These are phyloP conservation scores for Amanita thiersii DNA, from an alignment of 768 basidiomycete species.

Conservation along the genomic window DNA sequence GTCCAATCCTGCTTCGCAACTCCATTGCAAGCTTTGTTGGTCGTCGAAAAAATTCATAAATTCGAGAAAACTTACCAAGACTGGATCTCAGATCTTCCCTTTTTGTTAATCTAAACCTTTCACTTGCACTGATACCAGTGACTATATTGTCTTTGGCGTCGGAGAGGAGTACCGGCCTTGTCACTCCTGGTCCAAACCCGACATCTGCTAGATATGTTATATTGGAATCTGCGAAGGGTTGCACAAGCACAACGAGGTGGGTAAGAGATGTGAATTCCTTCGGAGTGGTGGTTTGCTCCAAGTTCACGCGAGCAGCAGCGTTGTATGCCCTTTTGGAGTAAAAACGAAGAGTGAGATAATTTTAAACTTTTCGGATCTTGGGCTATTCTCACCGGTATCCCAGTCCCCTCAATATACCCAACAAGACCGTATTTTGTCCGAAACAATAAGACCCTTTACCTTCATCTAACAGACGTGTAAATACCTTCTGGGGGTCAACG, in stretches of 20 bases:
- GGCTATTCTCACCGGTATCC: constrained; percentile 13
- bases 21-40: not conserved
- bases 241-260: constrained; percentile 9
- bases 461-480: constrained; percentile 12
- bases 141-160: constrained; percentile 7
- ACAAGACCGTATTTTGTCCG: constrained; percentile 13
- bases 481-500: constrained; percentile 10
- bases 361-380: not conserved
- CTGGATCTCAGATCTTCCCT: constrained; percentile 4
- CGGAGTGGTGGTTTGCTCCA: not conserved
- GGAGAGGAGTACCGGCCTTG: constrained; percentile 5
- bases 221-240: not conserved
- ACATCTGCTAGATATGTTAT: constrained; percentile 8
- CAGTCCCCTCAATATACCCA: constrained; percentile 15
- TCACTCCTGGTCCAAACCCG: constrained; percentile 5
- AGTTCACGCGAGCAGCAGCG: constrained; percentile 5
- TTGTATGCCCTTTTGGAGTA: constrained; percentile 3
- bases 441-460: constrained; percentile 17
- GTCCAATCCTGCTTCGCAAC: constrained; percentile 7
- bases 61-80: not conserved
- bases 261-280: not conserved
- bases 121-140: constrained; percentile 5
- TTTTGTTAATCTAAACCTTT: constrained; percentile 7
- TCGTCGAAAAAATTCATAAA: not conserved
- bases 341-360: no score